phyloP scores from a whole-genome alignment of 1,139 yeast species.

The Suhomyces maxii region DNA sequence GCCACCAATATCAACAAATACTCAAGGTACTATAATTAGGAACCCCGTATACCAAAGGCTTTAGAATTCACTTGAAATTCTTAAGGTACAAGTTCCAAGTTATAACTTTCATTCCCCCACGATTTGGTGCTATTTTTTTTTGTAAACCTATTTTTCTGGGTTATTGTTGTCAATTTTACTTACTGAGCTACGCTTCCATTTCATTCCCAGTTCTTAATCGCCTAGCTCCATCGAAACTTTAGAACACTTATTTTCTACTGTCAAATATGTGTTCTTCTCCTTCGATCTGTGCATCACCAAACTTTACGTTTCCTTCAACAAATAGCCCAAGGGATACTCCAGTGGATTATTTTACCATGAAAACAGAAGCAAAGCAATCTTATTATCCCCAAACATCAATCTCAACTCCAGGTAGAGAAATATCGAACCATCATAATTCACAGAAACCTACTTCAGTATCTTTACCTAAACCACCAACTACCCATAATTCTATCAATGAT shows the following conservation, averaged over 20 bases:
- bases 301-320: conserved; percentile 16
- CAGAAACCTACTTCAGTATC: neutral
- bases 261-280: conserved; percentile 15
- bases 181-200: neutral
- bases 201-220: neutral
- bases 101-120: neutral
- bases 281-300: conserved; percentile 18
- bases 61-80: no score
- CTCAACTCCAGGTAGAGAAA: neutral
- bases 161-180: neutral
- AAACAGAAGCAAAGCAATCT: conserved; percentile 7
- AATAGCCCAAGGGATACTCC: conserved; percentile 11
- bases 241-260: neutral
- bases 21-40: neutral
- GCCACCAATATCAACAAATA: neutral
- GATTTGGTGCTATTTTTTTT: neutral
- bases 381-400: conserved; percentile 1
- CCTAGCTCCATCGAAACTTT: conserved; percentile 1
- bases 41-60: neutral
- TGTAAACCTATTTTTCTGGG: neutral
- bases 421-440: conserved; percentile 5
- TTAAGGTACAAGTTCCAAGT: no score
- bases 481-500: conserved; percentile 11
- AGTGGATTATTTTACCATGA: conserved; percentile 21
- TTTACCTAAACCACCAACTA: neutral